Percentiles rank a stretch among this genome's conserved stretches.
Evolutionary conservation across 768 basidiomycete genomes (phyloP).

Genomic region (Tylopilus intermedius): DNA sequence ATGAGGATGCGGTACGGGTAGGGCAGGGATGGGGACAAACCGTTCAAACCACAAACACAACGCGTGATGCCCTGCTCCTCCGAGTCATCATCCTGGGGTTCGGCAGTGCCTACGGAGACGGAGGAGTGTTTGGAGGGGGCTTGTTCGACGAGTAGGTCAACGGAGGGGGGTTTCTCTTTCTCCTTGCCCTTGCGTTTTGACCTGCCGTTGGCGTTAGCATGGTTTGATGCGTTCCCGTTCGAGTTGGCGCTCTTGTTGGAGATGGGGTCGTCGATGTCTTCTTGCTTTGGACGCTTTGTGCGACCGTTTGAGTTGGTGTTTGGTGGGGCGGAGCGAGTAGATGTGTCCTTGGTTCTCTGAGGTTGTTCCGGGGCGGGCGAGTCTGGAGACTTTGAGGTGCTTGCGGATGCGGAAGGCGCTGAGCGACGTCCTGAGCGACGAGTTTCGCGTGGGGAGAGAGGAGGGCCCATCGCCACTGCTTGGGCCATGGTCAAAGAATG

Average conservation of each 20-base stretch:
- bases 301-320: slow-evolving; percentile 37
- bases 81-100: slow-evolving; percentile 40
- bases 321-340: slow-evolving; percentile 35
- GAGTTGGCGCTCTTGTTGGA: slow-evolving; percentile 40
- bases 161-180: slow-evolving; percentile 47
- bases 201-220: slow-evolving; percentile 35
- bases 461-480: slow-evolving; percentile 68
- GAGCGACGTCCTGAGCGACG: slow-evolving; percentile 74
- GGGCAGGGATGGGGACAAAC: slow-evolving; percentile 38
- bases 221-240: slow-evolving; percentile 29
- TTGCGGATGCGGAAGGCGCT: slow-evolving; percentile 59
- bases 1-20: slow-evolving; percentile 18
- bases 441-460: slow-evolving; percentile 71
- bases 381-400: slow-evolving; percentile 70
- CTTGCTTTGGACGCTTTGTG: slow-evolving; percentile 66
- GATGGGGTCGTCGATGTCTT: slow-evolving; percentile 61
- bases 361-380: slow-evolving; percentile 50
- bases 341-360: slow-evolving; percentile 40
- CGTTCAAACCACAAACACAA: slow-evolving; percentile 80
- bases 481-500: slow-evolving; percentile 48
- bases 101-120: slow-evolving; percentile 31
- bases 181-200: slow-evolving; percentile 64
- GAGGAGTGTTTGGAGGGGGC: slow-evolving; percentile 27
- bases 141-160: slow-evolving; percentile 29
- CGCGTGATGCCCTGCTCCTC: slow-evolving; percentile 63